Evolutionary conservation across 345 rosid species (phyloP), one percentile per base, ranked within the genome.

Genomic region (Salix udensis): DNA sequence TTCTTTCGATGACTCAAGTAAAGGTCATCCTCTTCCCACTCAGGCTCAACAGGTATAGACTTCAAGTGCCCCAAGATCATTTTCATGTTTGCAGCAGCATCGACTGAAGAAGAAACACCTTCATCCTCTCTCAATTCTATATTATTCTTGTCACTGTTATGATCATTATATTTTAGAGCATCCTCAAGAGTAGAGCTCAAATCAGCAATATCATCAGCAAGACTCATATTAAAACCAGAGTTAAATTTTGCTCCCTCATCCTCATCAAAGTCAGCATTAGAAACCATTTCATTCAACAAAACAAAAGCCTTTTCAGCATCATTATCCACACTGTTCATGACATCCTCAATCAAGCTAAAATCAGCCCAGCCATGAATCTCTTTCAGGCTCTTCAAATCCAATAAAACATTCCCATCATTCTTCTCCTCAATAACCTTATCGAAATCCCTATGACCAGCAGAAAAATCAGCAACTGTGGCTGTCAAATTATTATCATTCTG

Each of bases 21-120:
- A 77, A 90, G 76, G 80, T 93, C 93, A 77, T 93, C 87, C 71
- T 96, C 97, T 85, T 89, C 92, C 97, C 97, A 93, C 80, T 96
- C 97, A 7, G 97, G 93, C 84, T 92, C 92, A 70, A 79, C 53
- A 52, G 95, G 97, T 44, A 91, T 48, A 69, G 88, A 80, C 67
- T 78, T 77, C 84, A 88, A 79, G 69, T 71, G 82, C 62, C 81
- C 85, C 76, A 84, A 68, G 67, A 91, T 75, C 53, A 83, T 72
- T 68, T 86, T 85, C 78, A 85, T 75, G 40, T 82, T 78, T 0
- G 48, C 77, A 34, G 85, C 84, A 78, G 80, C 81, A 75, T 78
- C 81, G 75, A 77, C 78, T 58, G 78, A 65, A 50, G 69, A 68
- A 37, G 83, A 73, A 46, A 67, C 76, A 52, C 6, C 71, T 26